Conservation (phyloP, 2,329 filamentous ascomycete genomes). For the Thielaviopsis punctulata region DNA sequence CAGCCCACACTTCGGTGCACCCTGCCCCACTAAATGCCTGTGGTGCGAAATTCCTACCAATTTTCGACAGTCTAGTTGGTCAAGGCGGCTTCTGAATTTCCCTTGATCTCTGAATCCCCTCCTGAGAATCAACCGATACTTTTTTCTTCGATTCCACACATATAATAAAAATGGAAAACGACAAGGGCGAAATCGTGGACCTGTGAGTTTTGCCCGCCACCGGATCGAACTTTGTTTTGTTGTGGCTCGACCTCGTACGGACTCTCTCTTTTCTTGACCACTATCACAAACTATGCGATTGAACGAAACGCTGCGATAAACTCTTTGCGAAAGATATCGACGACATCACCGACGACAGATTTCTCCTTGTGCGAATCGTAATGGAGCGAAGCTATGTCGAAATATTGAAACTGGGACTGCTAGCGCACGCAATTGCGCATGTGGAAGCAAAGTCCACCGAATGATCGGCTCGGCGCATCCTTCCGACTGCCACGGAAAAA, state of each 20-base stretch:
- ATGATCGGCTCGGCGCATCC: not conserved
- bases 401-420: constrained; percentile 3
- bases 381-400: not conserved
- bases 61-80: constrained; percentile 10
- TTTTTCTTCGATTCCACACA: constrained; percentile 13
- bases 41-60: constrained; percentile 7
- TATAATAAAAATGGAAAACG: constrained; percentile 87
- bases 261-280: not conserved
- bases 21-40: constrained; percentile 11
- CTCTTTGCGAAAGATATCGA: too few species aligned
- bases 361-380: not conserved
- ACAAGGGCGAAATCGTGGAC: constrained; percentile 98
- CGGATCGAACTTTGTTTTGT: not conserved
- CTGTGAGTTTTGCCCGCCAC: constrained; percentile 46
- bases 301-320: not conserved
- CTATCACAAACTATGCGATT: not conserved
- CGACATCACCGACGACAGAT: not conserved
- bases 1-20: constrained; percentile 11
- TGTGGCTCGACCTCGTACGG: constrained; percentile 1
- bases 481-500: not conserved
- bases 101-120: constrained; percentile 12
- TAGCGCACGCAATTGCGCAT: not conserved
- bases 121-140: constrained; percentile 11
- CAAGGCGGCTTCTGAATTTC: constrained; percentile 12
- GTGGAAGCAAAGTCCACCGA: not conserved